These are phyloP conservation scores for Gossypium davidsonii DNA, from an alignment of 441 rosid genomes.

Conservation along the genomic window DNA sequence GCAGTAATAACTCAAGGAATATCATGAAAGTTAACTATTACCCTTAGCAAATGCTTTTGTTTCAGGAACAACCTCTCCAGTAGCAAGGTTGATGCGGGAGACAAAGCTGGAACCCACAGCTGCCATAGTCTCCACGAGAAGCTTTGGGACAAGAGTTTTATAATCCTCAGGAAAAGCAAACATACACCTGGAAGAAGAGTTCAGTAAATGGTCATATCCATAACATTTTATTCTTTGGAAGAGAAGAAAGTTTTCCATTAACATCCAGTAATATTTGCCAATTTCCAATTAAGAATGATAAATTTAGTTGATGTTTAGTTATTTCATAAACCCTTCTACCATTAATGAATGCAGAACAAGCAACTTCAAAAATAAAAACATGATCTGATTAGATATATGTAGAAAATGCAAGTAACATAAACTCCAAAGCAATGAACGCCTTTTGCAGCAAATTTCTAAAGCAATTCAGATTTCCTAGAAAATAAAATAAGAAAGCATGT, in stretches of 20 bases:
- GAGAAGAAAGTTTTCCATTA: neutral
- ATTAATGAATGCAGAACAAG: neutral
- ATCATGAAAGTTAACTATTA: constrained; percentile 15
- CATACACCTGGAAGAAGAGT: constrained; percentile 56
- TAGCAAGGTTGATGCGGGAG: constrained; percentile 78
- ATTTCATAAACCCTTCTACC: neutral
- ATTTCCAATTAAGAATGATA: neutral
- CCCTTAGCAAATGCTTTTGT: constrained; percentile 91
- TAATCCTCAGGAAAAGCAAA: constrained; percentile 94
- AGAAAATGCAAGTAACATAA: neutral
- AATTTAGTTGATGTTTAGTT: neutral
- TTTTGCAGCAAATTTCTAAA: constrained; percentile 3
- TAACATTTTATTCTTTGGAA: neutral
- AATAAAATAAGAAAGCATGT: neutral
- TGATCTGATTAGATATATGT: neutral
- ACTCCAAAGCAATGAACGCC: neutral
- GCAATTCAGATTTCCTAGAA: neutral
- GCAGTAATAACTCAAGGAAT: neutral
- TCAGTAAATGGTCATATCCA: constrained; percentile 9
- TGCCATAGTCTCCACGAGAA: constrained; percentile 80
- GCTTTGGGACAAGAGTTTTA: constrained; percentile 69
- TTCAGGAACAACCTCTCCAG: constrained; percentile 91
- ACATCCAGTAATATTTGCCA: neutral
- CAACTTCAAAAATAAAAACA: neutral
- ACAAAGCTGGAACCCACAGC: constrained; percentile 64